Evolutionary conservation across 352 stramenopile genomes (phyloP).

Genomic region (Phytophthora citrophthora): DNA sequence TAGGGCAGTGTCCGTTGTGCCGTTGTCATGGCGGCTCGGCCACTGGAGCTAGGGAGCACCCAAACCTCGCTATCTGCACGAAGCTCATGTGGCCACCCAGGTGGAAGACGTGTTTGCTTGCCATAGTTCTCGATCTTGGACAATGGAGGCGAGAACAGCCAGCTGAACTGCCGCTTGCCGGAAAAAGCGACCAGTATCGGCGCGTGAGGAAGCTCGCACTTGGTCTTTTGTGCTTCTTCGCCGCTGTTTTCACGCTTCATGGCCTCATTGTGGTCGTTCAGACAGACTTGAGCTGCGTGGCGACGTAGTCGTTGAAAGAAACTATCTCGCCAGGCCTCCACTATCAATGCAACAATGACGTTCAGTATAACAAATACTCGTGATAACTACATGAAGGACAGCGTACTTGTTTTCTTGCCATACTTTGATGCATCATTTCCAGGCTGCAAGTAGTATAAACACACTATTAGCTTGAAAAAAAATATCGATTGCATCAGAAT

Average conservation of each 20-base stretch:
- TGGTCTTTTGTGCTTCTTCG: neutral
- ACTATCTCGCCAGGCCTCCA: conserved; percentile 63
- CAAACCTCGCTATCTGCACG: conserved; percentile 72
- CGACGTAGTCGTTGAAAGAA: conserved; percentile 66
- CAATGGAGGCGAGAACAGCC: conserved; percentile 76
- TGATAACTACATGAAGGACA: neutral
- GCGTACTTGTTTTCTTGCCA: conserved; percentile 67
- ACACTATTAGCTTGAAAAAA: conserved; percentile 8
- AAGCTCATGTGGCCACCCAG: conserved; percentile 72
- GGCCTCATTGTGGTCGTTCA: conserved; percentile 36
- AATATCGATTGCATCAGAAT: neutral
- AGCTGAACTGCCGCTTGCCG: conserved; percentile 88
- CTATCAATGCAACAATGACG: conserved; percentile 27
- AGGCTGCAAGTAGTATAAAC: conserved; percentile 40
- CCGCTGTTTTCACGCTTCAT: conserved; percentile 11
- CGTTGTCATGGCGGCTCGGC: conserved; percentile 82
- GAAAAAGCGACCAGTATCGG: conserved; percentile 86
- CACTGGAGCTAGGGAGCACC: conserved; percentile 87
- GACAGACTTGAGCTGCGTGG: conserved; percentile 64
- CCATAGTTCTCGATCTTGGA: conserved; percentile 72
- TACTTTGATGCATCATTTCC: conserved; percentile 88
- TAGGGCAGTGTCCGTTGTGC: conserved; percentile 74
- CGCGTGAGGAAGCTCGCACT: conserved; percentile 52
- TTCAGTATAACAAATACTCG: neutral
- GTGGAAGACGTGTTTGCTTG: conserved; percentile 61